Evolutionary conservation across 2,329 filamentous ascomycete genomes (phyloP).

Genomic region (Ascochyta rabiei): DNA sequence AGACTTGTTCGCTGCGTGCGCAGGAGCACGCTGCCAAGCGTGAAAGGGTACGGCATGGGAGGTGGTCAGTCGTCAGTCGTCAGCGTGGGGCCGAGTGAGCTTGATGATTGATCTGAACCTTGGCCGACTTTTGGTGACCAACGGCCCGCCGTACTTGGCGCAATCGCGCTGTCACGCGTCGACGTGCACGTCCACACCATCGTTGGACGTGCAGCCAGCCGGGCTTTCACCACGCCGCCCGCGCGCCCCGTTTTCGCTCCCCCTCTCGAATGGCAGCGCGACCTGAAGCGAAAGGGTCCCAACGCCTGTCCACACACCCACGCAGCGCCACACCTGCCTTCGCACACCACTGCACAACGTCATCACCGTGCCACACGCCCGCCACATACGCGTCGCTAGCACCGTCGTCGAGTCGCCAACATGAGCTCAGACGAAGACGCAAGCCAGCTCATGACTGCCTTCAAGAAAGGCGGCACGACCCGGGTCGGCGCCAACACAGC

Average conservation of each 20-base stretch:
- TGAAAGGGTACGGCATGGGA: slow-evolving; percentile 31
- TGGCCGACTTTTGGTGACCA: slow-evolving; percentile 10
- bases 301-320: background rate
- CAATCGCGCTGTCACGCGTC: slow-evolving; percentile 8
- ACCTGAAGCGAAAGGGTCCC: no score
- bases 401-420: background rate
- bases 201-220: background rate
- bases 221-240: background rate
- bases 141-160: slow-evolving; percentile 10
- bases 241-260: background rate
- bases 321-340: background rate
- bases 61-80: background rate
- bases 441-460: slow-evolving; percentile 36
- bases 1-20: slow-evolving; percentile 19
- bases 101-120: background rate
- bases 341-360: background rate
- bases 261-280: no score
- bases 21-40: slow-evolving; percentile 24
- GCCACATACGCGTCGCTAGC: background rate
- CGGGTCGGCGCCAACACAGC: background rate
- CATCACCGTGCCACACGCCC: background rate
- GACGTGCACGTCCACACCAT: background rate
- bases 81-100: background rate
- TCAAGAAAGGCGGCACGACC: slow-evolving; percentile 19
- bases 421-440: slow-evolving; percentile 40